phyloP scores from a whole-genome alignment of 805 yeast species.

The Barnettozyma sp. region DNA sequence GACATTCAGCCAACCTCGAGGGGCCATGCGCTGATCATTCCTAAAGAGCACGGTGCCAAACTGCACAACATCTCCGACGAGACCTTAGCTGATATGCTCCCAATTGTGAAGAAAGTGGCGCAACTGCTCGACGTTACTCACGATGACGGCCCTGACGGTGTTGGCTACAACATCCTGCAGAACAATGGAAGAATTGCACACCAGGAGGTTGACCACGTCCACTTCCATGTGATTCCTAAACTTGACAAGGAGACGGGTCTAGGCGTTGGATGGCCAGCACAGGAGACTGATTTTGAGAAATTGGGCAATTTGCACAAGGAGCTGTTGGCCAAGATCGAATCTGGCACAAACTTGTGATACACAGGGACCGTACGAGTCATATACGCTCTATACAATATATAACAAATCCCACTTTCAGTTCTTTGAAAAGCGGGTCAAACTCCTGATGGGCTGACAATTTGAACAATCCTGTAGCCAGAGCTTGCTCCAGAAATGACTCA shows the following conservation, averaged over 20 bases:
- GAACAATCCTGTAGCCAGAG: slow-evolving; percentile 27
- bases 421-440: slow-evolving; percentile 28
- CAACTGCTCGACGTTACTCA: slow-evolving; percentile 57
- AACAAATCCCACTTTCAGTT: slow-evolving; percentile 33
- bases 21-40: slow-evolving; percentile 87
- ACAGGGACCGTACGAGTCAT: too few relatives aligned
- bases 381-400: slow-evolving; percentile 31
- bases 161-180: slow-evolving; percentile 83
- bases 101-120: slow-evolving; percentile 82
- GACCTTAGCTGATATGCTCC: slow-evolving; percentile 75
- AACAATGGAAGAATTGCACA: slow-evolving; percentile 95
- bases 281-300: slow-evolving; percentile 66
- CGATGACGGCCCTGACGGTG: slow-evolving; percentile 59
- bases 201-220: slow-evolving; percentile 93
- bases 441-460: slow-evolving; percentile 27
- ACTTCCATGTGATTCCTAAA: slow-evolving; percentile 94
- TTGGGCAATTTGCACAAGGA: slow-evolving; percentile 62
- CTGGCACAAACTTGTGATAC: slow-evolving; percentile 12
- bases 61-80: slow-evolving; percentile 92
- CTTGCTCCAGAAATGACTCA: slow-evolving; percentile 37
- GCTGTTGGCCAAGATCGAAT: slow-evolving; percentile 39
- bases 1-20: slow-evolving; percentile 90
- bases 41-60: slow-evolving; percentile 90
- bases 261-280: slow-evolving; percentile 92
- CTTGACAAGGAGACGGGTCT: slow-evolving; percentile 66